Base-by-base conservation (phyloP, 148 eudicot genomes). In the Rhododendron henanense region DNA sequence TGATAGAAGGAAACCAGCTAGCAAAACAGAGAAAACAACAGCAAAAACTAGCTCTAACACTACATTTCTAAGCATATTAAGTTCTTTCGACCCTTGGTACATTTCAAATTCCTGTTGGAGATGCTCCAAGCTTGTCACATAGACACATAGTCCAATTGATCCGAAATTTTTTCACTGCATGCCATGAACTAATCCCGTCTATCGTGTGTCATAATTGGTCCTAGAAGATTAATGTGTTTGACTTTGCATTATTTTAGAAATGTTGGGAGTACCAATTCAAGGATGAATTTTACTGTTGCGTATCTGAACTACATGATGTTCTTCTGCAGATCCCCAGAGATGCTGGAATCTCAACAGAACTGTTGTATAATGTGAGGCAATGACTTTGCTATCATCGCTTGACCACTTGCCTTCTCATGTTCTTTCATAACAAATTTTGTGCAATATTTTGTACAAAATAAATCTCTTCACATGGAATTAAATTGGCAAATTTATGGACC, bases 301-400 rank as follows among this genome's bases (percentile, higher is more conserved):
- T 93, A 5, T 18, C 51, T 87, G 91, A 94, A 93, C 61, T 94
- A 96, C 87, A 77, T 91, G 84, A 87, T 95, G 48, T 92, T 44
- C 19, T 28, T 45, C 15, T 94, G 91, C 93, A 96, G 98, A 77
- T 91, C 98, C 75, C 97, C 98, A 2, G 98, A 95, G 80, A 94
- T 94, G 97, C 84, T 89, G 1, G 98, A 93, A 86, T 88, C 91
- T 87, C 98, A 93, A 84, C 94, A 91, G 90, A 94, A 93, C 53
- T 96, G 98, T 86, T 77, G 92, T 84, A 87, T 96, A 79, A 96
- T 96, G 98, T 96, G 90, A 94, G 85, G 78, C 81, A 55, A 16
- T 28, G 44, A 21, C 39, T 51, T 41, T n/a, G 19, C 10, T 33
- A 55, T 50, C 14, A 2, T 31, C 23, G 51, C 76, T 81, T 69